Conservation (phyloP, 192 early-diverging fungal genomes). For the Gorgonomyces haynaldii region DNA sequence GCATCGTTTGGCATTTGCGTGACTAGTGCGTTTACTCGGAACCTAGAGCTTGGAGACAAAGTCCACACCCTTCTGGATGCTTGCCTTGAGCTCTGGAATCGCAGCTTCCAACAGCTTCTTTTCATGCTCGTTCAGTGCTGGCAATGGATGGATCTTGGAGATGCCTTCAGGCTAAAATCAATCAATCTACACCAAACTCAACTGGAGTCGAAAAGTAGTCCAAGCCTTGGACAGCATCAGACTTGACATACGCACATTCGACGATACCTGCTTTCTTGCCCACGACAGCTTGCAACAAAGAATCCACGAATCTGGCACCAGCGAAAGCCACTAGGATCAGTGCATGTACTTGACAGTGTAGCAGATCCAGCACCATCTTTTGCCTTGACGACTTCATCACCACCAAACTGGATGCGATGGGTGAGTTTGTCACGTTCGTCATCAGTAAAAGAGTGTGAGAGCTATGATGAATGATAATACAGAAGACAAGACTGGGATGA, state of each 20-base stretch:
- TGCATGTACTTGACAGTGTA: slow-evolving; percentile 3
- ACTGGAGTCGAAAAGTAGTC: slow-evolving; percentile 52
- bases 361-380: slow-evolving; percentile 40
- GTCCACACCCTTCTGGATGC: slow-evolving; percentile 63
- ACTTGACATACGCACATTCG: slow-evolving; percentile 48
- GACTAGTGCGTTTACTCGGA: too few relatives aligned
- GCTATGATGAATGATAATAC: too few relatives aligned
- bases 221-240: slow-evolving; percentile 29
- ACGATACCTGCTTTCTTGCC: slow-evolving; percentile 42
- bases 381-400: slow-evolving; percentile 60
- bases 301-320: slow-evolving; percentile 45
- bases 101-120: slow-evolving; percentile 41
- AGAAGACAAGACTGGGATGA: slow-evolving; percentile 45
- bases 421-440: slow-evolving; percentile 40
- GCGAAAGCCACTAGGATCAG: slow-evolving; percentile 56
- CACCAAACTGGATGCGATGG: slow-evolving; percentile 55
- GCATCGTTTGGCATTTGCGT: too few relatives aligned
- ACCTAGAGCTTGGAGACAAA: slow-evolving; percentile 62
- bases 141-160: slow-evolving; percentile 40
- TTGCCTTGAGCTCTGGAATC: slow-evolving; percentile 45
- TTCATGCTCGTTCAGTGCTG: slow-evolving; percentile 36
- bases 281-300: slow-evolving; percentile 37
- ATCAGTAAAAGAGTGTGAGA: slow-evolving; percentile 32
- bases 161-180: too few relatives aligned
- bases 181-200: slow-evolving; percentile 40